A percentile compares a stretch with the other conserved stretches of the same genome.
Evolutionary conservation across 495 filamentous ascomycete species (phyloP).

Genomic region (Beverwykella pulmonaria): DNA sequence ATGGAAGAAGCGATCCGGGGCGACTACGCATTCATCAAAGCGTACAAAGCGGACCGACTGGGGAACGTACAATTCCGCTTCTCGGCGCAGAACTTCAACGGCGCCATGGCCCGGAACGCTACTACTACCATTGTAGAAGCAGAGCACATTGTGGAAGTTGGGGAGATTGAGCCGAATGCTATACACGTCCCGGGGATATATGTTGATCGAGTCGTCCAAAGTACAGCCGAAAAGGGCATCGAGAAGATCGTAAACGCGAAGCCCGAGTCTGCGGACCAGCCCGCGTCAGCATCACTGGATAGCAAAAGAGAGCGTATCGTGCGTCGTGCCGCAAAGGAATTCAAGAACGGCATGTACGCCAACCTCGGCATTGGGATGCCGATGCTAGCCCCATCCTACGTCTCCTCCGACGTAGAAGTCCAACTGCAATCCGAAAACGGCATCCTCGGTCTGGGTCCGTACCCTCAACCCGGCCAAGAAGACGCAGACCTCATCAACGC

Average conservation of each 20-base stretch:
- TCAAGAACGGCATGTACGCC: slow-evolving; percentile 67
- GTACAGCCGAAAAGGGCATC: slow-evolving; percentile 56
- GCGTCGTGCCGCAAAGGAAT: slow-evolving; percentile 61
- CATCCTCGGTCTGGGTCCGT: slow-evolving; percentile 64
- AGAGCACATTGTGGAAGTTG: slow-evolving; percentile 66
- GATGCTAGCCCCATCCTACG: slow-evolving; percentile 56
- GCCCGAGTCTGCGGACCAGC: slow-evolving; percentile 33
- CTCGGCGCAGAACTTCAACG: slow-evolving; percentile 56
- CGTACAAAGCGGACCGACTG: slow-evolving; percentile 65
- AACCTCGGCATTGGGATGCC: slow-evolving; percentile 69
- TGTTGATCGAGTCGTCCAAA: slow-evolving; percentile 64
- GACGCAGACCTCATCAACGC: slow-evolving; percentile 66
- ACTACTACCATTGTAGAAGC: slow-evolving; percentile 66
- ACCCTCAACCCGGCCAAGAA: slow-evolving; percentile 57
- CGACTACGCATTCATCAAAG: slow-evolving; percentile 65
- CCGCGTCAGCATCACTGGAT: slow-evolving; percentile 42
- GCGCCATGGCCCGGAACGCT: slow-evolving; percentile 62
- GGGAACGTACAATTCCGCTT: slow-evolving; percentile 65
- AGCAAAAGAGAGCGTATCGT: slow-evolving; percentile 61
- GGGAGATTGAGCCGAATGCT: slow-evolving; percentile 59
- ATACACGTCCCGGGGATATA: slow-evolving; percentile 67
- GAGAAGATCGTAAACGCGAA: slow-evolving; percentile 58
- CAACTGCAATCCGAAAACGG: slow-evolving; percentile 65
- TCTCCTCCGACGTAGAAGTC: slow-evolving; percentile 54
- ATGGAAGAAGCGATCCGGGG: slow-evolving; percentile 67